These are phyloP conservation scores for Hortiboletus flavorubellus DNA, from an alignment of 768 basidiomycete genomes.

Conservation along the genomic window DNA sequence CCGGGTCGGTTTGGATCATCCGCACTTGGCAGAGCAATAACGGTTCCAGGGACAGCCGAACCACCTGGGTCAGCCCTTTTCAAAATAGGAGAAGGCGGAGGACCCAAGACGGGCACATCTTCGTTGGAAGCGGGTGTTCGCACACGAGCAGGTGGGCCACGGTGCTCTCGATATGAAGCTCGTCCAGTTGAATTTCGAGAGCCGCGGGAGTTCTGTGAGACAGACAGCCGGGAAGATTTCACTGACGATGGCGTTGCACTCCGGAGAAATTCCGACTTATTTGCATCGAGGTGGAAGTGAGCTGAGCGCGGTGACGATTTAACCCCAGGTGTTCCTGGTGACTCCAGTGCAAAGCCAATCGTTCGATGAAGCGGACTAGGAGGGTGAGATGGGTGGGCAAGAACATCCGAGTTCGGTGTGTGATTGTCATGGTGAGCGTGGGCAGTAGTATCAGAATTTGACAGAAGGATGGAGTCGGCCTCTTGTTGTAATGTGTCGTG, in stretches of 20 bases:
- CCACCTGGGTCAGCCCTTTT: not conserved
- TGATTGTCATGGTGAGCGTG: not conserved
- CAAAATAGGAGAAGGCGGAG: not conserved
- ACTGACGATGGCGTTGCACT: constrained; percentile 8
- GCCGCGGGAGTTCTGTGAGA: constrained; percentile 12
- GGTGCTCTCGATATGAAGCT: constrained; percentile 21
- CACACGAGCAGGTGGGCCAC: constrained; percentile 10
- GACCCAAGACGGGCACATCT: not conserved
- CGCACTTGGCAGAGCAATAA: constrained; percentile 3
- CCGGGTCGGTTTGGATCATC: constrained; percentile 12
- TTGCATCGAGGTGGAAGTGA: not conserved
- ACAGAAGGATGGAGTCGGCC: not conserved
- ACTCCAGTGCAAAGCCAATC: not conserved
- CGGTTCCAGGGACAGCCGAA: not conserved
- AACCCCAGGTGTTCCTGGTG: not conserved
- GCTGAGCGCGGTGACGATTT: not conserved
- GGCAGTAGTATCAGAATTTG: not conserved
- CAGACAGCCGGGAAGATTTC: constrained; percentile 14
- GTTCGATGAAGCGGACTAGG: not conserved
- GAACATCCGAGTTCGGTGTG: not conserved
- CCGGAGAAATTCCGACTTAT: not conserved
- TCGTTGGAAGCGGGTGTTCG: constrained; percentile 7
- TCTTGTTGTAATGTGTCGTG: not conserved
- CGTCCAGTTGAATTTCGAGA: constrained; percentile 21
- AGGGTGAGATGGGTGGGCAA: not conserved